Percentiles rank a stretch among this genome's conserved stretches.
Evolutionary conservation across 805 yeast species (phyloP).

Genomic region (Torulaspora indica): DNA sequence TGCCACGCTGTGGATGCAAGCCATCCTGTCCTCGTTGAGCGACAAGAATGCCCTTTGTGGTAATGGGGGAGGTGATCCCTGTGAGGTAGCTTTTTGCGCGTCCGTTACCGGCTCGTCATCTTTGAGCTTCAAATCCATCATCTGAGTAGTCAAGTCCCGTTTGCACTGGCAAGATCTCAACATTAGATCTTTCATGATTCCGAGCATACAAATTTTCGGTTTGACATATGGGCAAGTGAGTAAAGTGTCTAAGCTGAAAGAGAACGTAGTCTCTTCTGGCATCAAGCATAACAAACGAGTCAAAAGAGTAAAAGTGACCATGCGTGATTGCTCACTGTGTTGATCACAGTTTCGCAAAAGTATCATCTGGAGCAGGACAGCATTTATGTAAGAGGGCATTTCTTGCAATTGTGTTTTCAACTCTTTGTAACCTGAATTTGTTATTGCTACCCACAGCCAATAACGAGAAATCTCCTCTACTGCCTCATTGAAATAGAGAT

Average conservation of each 20-base stretch:
- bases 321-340: conserved; percentile 38
- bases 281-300: conserved; percentile 57
- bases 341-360: conserved; percentile 38
- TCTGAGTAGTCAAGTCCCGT: conserved; percentile 6
- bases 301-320: conserved; percentile 53
- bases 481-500: conserved; percentile 22
- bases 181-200: conserved; percentile 65
- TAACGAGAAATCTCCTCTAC: conserved; percentile 32
- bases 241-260: conserved; percentile 60
- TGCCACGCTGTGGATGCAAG: conserved; percentile 36
- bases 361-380: conserved; percentile 41
- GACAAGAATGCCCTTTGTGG: conserved; percentile 36
- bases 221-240: conserved; percentile 60
- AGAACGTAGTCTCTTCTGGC: conserved; percentile 53
- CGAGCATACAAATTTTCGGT: conserved; percentile 55
- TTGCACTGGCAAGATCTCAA: conserved; percentile 32
- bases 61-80: conserved; percentile 13
- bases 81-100: not conserved
- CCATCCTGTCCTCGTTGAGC: conserved; percentile 40
- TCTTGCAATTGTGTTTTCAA: conserved; percentile 15
- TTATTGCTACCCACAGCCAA: conserved; percentile 39
- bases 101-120: not conserved
- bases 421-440: conserved; percentile 20
- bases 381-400: conserved; percentile 36
- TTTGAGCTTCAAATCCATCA: conserved; percentile 8